Evolutionary conservation across 495 filamentous ascomycete genomes (phyloP).

Genomic region (Sphaerosporella brunnea): DNA sequence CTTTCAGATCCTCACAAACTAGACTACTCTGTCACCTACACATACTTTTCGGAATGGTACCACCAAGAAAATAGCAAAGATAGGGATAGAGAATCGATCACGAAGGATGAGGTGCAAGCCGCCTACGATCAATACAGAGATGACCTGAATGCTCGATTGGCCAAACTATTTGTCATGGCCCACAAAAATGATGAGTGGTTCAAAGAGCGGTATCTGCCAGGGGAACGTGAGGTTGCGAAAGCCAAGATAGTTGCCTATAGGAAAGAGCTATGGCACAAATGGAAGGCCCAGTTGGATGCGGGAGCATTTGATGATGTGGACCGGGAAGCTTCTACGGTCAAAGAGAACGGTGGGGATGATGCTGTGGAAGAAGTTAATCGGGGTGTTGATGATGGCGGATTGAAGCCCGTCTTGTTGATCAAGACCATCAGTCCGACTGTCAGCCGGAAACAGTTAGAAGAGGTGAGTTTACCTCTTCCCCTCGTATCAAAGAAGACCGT

Average conservation of each 20-base stretch:
- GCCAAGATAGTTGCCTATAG: conserved; percentile 56
- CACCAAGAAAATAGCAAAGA: conserved; percentile 20
- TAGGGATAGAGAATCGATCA: conserved; percentile 6
- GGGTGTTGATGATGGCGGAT: conserved; percentile 21
- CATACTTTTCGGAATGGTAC: conserved; percentile 89
- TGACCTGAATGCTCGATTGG: conserved; percentile 81
- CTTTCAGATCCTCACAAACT: conserved; percentile 56
- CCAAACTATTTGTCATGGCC: conserved; percentile 65
- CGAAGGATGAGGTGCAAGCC: conserved; percentile 65
- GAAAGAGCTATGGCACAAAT: conserved; percentile 54
- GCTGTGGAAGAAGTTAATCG: conserved; percentile 56
- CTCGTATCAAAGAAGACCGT: not conserved
- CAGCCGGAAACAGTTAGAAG: conserved; percentile 80
- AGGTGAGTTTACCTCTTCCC: conserved; percentile 14
- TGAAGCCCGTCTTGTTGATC: conserved; percentile 75
- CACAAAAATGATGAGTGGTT: conserved; percentile 97
- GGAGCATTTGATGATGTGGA: conserved; percentile 88
- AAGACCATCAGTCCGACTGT: conserved; percentile 97
- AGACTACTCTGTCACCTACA: conserved; percentile 89
- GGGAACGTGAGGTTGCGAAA: conserved; percentile 52
- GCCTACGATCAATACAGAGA: conserved; percentile 92
- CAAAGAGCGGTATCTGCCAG: conserved; percentile 78
- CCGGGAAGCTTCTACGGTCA: conserved; percentile 41
- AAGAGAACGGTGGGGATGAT: conserved; percentile 85
- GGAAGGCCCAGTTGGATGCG: conserved; percentile 62